Evolutionary conservation across 78 protist genomes (phyloP).

Genomic region (Cavenderia fasciculata): DNA sequence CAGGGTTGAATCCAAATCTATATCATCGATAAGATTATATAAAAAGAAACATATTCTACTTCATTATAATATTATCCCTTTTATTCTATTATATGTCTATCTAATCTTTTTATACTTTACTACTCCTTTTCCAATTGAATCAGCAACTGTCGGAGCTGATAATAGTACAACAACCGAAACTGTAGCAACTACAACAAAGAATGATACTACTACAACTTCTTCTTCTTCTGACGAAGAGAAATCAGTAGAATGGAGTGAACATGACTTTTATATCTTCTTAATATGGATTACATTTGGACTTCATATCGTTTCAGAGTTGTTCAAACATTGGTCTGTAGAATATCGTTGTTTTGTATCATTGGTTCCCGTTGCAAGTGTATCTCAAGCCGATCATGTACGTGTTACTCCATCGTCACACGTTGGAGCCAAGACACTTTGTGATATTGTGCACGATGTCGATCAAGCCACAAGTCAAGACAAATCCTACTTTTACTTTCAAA

Average conservation of each 20-base stretch:
- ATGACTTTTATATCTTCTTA: conserved; percentile 12
- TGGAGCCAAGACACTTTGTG: conserved; percentile 18
- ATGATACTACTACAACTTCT: background rate
- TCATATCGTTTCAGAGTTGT: conserved; percentile 33
- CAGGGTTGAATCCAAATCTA: conserved; percentile 2
- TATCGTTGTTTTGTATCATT: conserved; percentile 30
- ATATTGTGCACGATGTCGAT: background rate
- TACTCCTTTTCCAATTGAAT: background rate
- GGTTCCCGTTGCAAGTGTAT: background rate
- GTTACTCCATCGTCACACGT: conserved; percentile 46
- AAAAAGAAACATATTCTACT: background rate
- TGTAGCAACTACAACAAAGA: background rate
- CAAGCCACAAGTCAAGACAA: background rate
- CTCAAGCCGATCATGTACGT: background rate
- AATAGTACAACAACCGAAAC: background rate
- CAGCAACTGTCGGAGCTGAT: background rate
- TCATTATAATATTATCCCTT: conserved; percentile 48
- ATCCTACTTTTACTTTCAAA: conserved; percentile 61
- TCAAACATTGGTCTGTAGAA: conserved; percentile 62
- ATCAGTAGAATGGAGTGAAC: background rate
- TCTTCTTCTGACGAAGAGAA: background rate
- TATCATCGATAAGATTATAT: conserved; percentile 6
- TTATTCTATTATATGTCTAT: conserved; percentile 23
- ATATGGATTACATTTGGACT: conserved; percentile 4
- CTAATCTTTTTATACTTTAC: conserved; percentile 19